Base-by-base conservation (phyloP, 2,329 filamentous ascomycete species). In the Periglandula ipomoeae region DNA sequence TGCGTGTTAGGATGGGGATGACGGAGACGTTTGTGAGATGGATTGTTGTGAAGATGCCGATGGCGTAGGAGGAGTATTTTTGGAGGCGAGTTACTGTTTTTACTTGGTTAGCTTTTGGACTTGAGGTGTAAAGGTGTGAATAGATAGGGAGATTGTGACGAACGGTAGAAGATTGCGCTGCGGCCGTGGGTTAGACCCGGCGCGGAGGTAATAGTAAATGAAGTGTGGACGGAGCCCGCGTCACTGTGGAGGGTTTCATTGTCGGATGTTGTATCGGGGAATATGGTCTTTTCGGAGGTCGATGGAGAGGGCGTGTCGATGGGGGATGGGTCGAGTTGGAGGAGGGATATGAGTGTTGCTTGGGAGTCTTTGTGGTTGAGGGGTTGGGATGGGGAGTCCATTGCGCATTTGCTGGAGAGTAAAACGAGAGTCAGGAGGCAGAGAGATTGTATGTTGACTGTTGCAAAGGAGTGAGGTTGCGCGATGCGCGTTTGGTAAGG, bases 41-140 rank as follows among this genome's bases (percentile, higher is more conserved):
- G 50, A 93, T 74, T 26, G 80, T 74, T 30, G 84, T 76, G 70
- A 91, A 95, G 55, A 87, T 70, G 53, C 80, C 81, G 61, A 88
- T 90, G 55, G 86, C 81, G 70, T 95, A 94, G 56, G 86, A 89
- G 1, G 89, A 93, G 73, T 95, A 95, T 64, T 82, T 85, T 66
- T 97, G 93, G 32, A 93, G 74, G 43, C 86, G 80, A 42, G 60
- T 61, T 17, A 63, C 59, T 60, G 27, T 34, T 13, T 19, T n/a
- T 32, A n/a, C 13, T 15, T 17, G 11, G 23, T 44, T 4, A 44
- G 47, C 26, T 5, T 10, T 13, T 7, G n/a, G n/a, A n/a, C n/a
- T n/a, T n/a, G n/a, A n/a, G n/a, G n/a, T n/a, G n/a, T n/a, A n/a
- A n/a, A n/a, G n/a, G n/a, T n/a, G n/a, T n/a, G n/a, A n/a, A 15